Conservation (phyloP, 2,329 filamentous ascomycete species). For the Volutella citrinella region DNA sequence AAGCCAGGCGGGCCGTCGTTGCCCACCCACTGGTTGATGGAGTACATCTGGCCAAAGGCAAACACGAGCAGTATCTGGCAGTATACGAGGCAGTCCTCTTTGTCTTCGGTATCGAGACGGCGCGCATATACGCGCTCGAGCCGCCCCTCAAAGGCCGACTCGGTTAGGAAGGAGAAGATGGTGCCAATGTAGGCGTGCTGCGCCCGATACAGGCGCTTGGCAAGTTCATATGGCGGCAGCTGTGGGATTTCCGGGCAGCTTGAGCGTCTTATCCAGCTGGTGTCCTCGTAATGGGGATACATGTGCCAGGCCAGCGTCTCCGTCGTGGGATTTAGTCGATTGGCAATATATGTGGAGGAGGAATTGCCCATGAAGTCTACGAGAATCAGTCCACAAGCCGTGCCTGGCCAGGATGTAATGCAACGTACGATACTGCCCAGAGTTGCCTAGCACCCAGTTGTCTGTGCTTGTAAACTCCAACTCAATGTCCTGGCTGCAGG, state of each 20-base stretch:
- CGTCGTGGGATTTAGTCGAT: conserved; percentile 4
- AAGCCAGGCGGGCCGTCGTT: conserved; percentile 53
- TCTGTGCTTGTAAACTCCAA: conserved; percentile 1
- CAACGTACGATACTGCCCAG: conserved; percentile 2
- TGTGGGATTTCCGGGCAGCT: background rate
- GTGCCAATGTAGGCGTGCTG: conserved; percentile 56
- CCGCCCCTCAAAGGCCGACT: conserved; percentile 41
- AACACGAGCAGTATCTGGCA: conserved; percentile 51
- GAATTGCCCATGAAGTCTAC: conserved; percentile 7
- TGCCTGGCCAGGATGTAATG: too few species aligned
- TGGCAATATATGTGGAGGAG: conserved; percentile 3
- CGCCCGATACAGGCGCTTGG: conserved; percentile 21
- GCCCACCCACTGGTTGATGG: conserved; percentile 53
- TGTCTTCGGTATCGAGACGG: conserved; percentile 38
- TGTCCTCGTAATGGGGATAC: conserved; percentile 5
- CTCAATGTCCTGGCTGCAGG: conserved; percentile 3
- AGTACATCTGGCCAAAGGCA: conserved; percentile 55
- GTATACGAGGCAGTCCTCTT: conserved; percentile 45
- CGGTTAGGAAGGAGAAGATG: conserved; percentile 49
- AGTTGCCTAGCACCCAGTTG: conserved; percentile 1
- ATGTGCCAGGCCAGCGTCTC: conserved; percentile 4
- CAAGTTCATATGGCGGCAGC: conserved; percentile 3
- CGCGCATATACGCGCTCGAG: conserved; percentile 42
- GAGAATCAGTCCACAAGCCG: too few species aligned
- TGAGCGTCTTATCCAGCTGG: conserved; percentile 1